Evolutionary conservation across 225 moss, liverwort and hornwort genomes (phyloP).

Genomic region (Pseudoscleropodium purum): DNA sequence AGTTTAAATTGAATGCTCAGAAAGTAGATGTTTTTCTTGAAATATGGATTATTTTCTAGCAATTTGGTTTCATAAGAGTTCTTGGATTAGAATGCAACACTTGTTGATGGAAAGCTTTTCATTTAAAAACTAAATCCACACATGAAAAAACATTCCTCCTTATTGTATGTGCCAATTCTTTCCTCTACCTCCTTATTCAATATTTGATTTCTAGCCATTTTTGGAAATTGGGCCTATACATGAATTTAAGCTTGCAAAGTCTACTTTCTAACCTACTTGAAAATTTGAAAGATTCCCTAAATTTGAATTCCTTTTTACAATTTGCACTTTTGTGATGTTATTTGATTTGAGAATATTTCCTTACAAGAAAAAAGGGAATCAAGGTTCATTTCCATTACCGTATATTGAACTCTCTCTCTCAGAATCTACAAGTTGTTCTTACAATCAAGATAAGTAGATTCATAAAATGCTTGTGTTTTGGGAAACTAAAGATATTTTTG

Average conservation of each 20-base stretch:
- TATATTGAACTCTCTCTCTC: neutral
- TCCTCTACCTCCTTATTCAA: neutral
- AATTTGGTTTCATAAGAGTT: no score
- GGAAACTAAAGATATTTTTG: no score
- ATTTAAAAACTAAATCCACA: no score
- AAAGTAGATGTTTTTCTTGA: no score
- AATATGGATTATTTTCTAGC: no score
- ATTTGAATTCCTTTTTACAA: neutral
- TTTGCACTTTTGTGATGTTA: accelerated
- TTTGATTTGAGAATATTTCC: neutral
- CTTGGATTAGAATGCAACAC: no score
- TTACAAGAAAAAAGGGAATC: neutral
- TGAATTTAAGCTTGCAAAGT: neutral
- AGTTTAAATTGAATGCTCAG: no score
- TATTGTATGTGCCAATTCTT: neutral
- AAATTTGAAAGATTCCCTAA: neutral
- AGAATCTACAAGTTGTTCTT: neutral
- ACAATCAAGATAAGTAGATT: neutral
- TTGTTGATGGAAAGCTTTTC: no score
- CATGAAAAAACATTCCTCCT: neutral
- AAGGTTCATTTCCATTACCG: neutral
- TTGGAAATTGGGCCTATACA: neutral
- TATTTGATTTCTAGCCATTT: neutral
- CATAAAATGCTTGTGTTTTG: no score
- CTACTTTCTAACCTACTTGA: neutral